Evolutionary conservation across 1,284 basidiomycete genomes (phyloP).

Genomic region (Erythrobasidium hasegawianum): DNA sequence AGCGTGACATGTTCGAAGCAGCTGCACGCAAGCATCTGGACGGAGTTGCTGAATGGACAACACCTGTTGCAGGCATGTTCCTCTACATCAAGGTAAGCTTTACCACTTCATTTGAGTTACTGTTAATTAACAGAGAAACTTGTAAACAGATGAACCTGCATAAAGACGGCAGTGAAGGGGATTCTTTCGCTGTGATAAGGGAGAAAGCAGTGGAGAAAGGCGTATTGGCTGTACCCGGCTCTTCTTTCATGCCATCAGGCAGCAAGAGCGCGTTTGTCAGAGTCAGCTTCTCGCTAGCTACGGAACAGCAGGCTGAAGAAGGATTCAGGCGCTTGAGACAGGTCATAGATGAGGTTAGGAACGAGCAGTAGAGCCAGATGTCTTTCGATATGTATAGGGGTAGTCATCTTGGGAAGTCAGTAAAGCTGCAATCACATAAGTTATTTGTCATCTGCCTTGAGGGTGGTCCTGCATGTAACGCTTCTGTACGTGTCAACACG

Average conservation of each 20-base stretch:
- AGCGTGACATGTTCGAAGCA: constrained; percentile 73
- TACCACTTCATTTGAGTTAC: constrained; percentile 35
- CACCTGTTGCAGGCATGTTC: constrained; percentile 71
- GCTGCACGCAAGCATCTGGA: constrained; percentile 69
- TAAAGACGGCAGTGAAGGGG: constrained; percentile 54
- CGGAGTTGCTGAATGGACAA: constrained; percentile 74
- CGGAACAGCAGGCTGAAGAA: constrained; percentile 66
- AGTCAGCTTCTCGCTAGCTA: constrained; percentile 72
- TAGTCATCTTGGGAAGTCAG: too few species aligned
- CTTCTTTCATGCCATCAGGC: constrained; percentile 71
- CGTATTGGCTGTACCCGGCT: constrained; percentile 75
- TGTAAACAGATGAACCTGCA: constrained; percentile 41
- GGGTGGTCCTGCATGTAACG: too few species aligned
- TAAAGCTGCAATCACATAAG: too few species aligned
- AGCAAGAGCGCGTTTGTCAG: constrained; percentile 68
- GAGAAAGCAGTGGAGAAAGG: constrained; percentile 73
- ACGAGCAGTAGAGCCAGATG: not conserved
- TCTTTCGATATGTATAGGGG: too few species aligned
- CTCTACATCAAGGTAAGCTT: constrained; percentile 40
- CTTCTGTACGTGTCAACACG: too few species aligned
- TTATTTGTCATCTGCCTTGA: too few species aligned
- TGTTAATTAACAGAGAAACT: constrained; percentile 9
- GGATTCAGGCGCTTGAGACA: constrained; percentile 65
- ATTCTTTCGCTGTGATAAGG: constrained; percentile 72
- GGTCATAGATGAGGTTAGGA: constrained; percentile 53